Evolutionary conservation across 2,329 filamentous ascomycete species (phyloP).

Genomic region (Dendrostoma leiphaemia): DNA sequence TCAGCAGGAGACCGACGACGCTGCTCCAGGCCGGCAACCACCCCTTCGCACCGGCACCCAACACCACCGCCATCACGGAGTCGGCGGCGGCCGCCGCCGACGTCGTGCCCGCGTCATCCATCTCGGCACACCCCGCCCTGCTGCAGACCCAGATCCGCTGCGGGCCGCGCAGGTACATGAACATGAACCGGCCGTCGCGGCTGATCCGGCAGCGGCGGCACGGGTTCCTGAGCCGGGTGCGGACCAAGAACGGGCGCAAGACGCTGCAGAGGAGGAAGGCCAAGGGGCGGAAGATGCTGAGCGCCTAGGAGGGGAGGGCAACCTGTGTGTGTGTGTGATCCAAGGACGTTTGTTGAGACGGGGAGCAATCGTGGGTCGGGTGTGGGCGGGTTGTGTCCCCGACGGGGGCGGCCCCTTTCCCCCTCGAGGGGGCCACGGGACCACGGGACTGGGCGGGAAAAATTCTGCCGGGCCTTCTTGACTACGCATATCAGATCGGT

Average conservation of each 20-base stretch:
- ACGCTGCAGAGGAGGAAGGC: constrained; percentile 49
- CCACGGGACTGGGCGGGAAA: too few relatives aligned
- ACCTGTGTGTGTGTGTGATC: background rate
- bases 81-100: constrained; percentile 33
- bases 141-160: constrained; percentile 51
- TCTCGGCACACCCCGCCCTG: constrained; percentile 54
- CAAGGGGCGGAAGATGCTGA: constrained; percentile 50
- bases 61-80: too few relatives aligned
- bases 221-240: constrained; percentile 53
- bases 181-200: constrained; percentile 52
- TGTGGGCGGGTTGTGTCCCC: too few relatives aligned
- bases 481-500: too few relatives aligned
- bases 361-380: too few relatives aligned
- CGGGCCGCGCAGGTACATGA: constrained; percentile 50
- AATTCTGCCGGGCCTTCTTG: too few relatives aligned
- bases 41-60: constrained; percentile 16
- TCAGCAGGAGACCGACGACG: constrained; percentile 21
- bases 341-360: background rate
- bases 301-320: constrained; percentile 25
- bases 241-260: constrained; percentile 50
- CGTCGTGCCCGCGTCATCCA: constrained; percentile 42
- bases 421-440: too few relatives aligned
- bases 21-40: constrained; percentile 19
- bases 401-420: too few relatives aligned
- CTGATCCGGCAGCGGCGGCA: constrained; percentile 58